Evolutionary conservation across 495 filamentous ascomycete species (phyloP).

Genomic region (Amniculicola lignicola): DNA sequence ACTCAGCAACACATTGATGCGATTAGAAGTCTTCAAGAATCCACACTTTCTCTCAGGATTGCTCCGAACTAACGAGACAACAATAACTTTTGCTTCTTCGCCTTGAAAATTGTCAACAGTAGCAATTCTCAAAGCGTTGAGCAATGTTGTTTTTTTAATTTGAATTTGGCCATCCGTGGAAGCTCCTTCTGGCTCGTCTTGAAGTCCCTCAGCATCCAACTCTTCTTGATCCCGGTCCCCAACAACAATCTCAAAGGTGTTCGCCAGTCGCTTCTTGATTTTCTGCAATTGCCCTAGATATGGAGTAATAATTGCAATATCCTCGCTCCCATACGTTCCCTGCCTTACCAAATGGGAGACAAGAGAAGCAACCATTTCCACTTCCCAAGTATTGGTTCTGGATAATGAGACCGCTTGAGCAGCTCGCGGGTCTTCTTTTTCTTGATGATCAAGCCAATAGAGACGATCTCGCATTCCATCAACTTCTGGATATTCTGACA

Average conservation of each 20-base stretch:
- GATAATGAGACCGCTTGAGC: conserved; percentile 49
- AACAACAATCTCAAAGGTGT: conserved; percentile 60
- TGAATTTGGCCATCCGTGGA: conserved; percentile 35
- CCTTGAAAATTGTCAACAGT: conserved; percentile 83
- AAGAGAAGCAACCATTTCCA: conserved; percentile 62
- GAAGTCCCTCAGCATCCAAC: conserved; percentile 50
- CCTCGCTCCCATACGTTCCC: conserved; percentile 56
- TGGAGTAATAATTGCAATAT: conserved; percentile 79
- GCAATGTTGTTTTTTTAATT: no score
- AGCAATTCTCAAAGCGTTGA: conserved; percentile 64
- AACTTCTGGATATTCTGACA: conserved; percentile 57
- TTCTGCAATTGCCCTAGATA: conserved; percentile 70
- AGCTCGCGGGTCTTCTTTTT: no score
- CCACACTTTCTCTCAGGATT: conserved; percentile 63
- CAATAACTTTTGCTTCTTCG: conserved; percentile 74
- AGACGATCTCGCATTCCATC: conserved; percentile 61
- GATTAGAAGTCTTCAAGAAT: conserved; percentile 70
- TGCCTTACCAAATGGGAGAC: conserved; percentile 71
- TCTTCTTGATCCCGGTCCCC: conserved; percentile 65
- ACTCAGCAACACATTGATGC: conserved; percentile 73
- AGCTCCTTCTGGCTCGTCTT: not conserved
- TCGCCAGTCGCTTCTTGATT: conserved; percentile 51
- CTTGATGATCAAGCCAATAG: conserved; percentile 71
- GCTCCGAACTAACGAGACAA: conserved; percentile 77
- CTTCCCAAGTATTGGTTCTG: conserved; percentile 64